Evolutionary conservation across 2,329 filamentous ascomycete species (phyloP).

Genomic region (Pestalotiopsis sp.): DNA sequence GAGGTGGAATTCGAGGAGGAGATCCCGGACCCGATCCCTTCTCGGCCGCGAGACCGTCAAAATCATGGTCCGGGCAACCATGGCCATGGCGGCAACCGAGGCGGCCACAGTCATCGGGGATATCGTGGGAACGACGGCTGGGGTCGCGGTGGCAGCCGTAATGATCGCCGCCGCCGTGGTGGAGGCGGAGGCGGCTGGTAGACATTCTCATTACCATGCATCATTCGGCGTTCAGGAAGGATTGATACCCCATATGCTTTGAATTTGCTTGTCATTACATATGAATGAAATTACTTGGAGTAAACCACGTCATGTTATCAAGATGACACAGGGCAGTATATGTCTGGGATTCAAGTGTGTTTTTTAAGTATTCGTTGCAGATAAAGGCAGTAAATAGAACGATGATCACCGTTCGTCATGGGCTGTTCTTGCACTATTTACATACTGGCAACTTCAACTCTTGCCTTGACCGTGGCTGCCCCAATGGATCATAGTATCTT

Average conservation of each 20-base stretch:
- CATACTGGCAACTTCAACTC: too few species aligned
- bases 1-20: constrained; percentile 76
- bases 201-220: neutral
- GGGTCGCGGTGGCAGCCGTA: constrained; percentile 13
- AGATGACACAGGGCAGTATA: too few species aligned
- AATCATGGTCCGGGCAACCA: constrained; percentile 23
- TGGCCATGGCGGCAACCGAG: constrained; percentile 11
- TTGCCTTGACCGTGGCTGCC: too few species aligned
- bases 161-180: constrained; percentile 11
- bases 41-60: constrained; percentile 26
- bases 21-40: constrained; percentile 36
- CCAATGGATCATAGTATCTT: too few species aligned
- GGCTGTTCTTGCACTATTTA: too few species aligned
- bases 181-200: neutral
- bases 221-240: constrained; percentile 3
- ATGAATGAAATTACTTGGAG: too few species aligned
- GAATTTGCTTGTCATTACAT: neutral
- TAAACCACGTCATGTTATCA: too few species aligned
- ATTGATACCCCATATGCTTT: constrained; percentile 4
- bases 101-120: constrained; percentile 7
- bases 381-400: too few species aligned
- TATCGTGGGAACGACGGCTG: constrained; percentile 12
- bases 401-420: too few species aligned
- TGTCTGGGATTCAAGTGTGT: too few species aligned
- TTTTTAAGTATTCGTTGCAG: too few species aligned